Evolutionary conservation across 106 monocot genomes (phyloP), one percentile per base, ranked within the genome.

Genomic region (Triglochin maritima): DNA sequence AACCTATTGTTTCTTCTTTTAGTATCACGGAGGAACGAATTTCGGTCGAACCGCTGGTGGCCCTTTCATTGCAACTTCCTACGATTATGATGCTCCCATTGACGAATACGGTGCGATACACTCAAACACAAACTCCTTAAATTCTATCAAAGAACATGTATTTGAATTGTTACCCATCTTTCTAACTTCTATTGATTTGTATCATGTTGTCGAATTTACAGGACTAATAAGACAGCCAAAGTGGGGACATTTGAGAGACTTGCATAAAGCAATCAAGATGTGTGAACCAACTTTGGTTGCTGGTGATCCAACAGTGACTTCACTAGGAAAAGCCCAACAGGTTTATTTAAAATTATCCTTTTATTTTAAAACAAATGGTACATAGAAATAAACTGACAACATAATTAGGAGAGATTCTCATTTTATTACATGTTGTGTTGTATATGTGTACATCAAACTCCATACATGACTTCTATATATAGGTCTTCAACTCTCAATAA

Each of bases 11-110:
- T 58, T 42, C 47, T 58, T 2, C 44, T 67, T 14, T 49, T 60
- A 81, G 81, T 81, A 81, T 15, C 81, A 81, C 50, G 81, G 81
- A 49, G 81, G 81, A 59, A 81, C 81, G 41, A 81, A 81, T 47
- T 81, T 81, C 59, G 81, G 72, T 3, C 62, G 76, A n/a, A 81
- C 81, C 6, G 76, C 81, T 50, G 81, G 81, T 62, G 81, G 81
- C 10, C 81, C 81, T 3, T 81, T 81, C 42, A 76, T 81, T 54
- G 72, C 81, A 4, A 81, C 81, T 11, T 63, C 66, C 66, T 81
- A 81, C 59, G 81, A 81, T 46, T 81, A 81, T 54, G 81, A 81
- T 64, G 81, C 81, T 69, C 81, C 81, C 14, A 76, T 81, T 63
- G 81, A 81, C 60, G 81, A 81, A 68, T 81, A 76, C 14, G 81